Percentiles rank a stretch among this genome's conserved stretches.
phyloP scores from a whole-genome alignment of 129 eudicot genomes.

The Dittrichia graveolens region DNA sequence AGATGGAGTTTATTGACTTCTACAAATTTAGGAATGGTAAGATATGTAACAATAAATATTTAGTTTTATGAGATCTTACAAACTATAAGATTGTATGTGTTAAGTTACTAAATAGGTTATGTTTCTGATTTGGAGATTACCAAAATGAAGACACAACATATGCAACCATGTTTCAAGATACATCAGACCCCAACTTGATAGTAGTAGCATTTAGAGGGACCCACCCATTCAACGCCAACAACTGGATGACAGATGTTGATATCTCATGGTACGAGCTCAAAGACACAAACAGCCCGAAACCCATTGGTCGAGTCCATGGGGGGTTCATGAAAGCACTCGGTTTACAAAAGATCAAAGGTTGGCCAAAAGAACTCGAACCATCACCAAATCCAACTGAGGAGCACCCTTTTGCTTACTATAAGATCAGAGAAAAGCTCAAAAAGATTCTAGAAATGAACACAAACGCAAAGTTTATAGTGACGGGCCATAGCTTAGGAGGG shows the following conservation, averaged over 20 bases:
- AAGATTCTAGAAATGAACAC: conserved; percentile 38
- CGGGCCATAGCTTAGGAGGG: conserved; percentile 87
- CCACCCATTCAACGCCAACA: conserved; percentile 45
- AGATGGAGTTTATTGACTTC: conserved; percentile 69
- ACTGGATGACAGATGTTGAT: conserved; percentile 67
- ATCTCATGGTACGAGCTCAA: conserved; percentile 69
- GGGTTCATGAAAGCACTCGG: conserved; percentile 90
- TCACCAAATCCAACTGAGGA: conserved; percentile 13
- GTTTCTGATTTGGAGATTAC: conserved; percentile 41
- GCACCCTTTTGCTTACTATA: conserved; percentile 64
- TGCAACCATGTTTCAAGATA: conserved; percentile 65
- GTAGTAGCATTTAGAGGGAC: conserved; percentile 79
- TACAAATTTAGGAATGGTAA: conserved; percentile 73
- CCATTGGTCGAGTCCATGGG: conserved; percentile 59
- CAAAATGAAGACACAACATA: conserved; percentile 46
- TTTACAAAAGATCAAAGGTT: conserved; percentile 50
- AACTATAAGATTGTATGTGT: background rate
- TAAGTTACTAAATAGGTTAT: background rate
- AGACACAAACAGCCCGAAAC: conserved; percentile 7
- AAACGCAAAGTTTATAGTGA: conserved; percentile 55
- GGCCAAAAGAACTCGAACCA: conserved; percentile 63
- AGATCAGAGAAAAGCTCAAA: conserved; percentile 55
- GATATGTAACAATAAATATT: background rate
- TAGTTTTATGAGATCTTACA: background rate
- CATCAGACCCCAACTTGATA: conserved; percentile 42